Conservation (phyloP, 306 rosid genomes). For the Quillaja saponaria region DNA sequence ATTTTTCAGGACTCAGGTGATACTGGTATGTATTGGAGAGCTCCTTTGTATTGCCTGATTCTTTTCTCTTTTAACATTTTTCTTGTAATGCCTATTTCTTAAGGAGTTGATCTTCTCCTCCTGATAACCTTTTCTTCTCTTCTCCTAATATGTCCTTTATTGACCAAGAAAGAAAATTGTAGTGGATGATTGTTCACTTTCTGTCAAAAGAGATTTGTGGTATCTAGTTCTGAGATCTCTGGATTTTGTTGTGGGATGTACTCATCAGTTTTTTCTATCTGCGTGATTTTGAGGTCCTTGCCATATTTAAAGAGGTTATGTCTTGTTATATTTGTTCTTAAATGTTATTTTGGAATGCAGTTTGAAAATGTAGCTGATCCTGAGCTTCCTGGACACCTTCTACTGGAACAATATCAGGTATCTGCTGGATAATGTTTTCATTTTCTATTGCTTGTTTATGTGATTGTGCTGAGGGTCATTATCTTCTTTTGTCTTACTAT, state of each 20-base stretch:
- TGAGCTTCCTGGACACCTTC: conserved; percentile 95
- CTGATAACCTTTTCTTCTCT: no score
- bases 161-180: no score
- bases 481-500: neutral
- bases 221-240: no score
- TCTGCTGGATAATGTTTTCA: conserved; percentile 3
- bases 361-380: conserved; percentile 77
- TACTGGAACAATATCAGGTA: conserved; percentile 97
- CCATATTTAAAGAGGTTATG: conserved; percentile 18
- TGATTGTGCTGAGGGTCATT: conserved; percentile 1
- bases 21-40: no score
- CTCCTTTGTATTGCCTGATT: no score
- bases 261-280: conserved; percentile 20
- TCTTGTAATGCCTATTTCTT: no score
- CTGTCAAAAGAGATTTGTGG: no score
- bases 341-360: conserved; percentile 56
- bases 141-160: no score
- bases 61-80: no score
- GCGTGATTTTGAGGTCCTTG: conserved; percentile 11
- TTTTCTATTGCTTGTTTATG: conserved; percentile 10
- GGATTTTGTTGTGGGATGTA: conserved; percentile 16
- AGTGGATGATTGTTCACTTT: no score
- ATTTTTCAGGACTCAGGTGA: no score
- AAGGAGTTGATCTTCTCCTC: no score
- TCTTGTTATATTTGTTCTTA: conserved; percentile 30